phyloP scores from a whole-genome alignment of 441 rosid genomes.

The Croton laevigatus region DNA sequence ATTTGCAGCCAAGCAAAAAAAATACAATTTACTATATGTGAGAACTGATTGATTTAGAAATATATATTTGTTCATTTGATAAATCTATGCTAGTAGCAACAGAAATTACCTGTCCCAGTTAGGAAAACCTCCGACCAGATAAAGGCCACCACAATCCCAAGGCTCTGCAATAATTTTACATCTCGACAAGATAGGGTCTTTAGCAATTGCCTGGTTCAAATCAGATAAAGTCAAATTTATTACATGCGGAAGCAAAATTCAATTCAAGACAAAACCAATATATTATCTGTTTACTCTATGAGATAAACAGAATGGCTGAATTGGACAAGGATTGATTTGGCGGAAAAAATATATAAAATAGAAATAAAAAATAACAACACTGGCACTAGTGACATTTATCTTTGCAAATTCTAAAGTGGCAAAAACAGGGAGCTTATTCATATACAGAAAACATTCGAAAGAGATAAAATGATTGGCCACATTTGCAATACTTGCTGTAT shows the following conservation, averaged over 20 bases:
- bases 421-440: neutral
- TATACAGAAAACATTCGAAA: neutral
- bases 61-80: neutral
- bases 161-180: conserved; percentile 96
- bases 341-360: neutral
- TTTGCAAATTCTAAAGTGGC: neutral
- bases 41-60: no score
- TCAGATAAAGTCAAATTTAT: conserved; percentile 4
- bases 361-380: neutral
- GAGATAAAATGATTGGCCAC: neutral
- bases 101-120: conserved; percentile 86
- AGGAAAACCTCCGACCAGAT: conserved; percentile 90
- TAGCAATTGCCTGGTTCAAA: conserved; percentile 72
- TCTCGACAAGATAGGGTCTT: conserved; percentile 71
- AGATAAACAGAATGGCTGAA: neutral
- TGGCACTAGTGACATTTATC: neutral
- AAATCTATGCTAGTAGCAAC: conserved; percentile 1
- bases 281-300: neutral
- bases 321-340: neutral
- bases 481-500: neutral
- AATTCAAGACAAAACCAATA: neutral
- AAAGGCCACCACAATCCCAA: conserved; percentile 97
- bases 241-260: neutral
- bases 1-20: neutral
- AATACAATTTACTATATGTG: neutral